Conservation (phyloP, 2,329 filamentous ascomycete species). For the Chrysoporthe cubensis region DNA sequence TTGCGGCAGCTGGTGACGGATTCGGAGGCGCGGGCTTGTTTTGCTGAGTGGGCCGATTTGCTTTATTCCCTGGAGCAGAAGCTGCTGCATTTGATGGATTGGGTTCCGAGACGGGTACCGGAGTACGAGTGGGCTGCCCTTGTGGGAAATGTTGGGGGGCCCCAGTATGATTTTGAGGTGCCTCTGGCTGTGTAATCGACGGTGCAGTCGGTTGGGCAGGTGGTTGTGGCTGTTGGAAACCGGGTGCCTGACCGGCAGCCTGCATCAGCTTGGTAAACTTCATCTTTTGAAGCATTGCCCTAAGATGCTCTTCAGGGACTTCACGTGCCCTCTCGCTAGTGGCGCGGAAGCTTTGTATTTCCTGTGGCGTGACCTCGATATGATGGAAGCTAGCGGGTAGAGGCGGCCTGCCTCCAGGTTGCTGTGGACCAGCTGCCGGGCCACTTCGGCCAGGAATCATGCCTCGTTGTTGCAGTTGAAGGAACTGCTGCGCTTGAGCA, state of each 20-base stretch:
- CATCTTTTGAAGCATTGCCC: conserved; percentile 28
- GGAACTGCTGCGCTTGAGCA: conserved; percentile 47
- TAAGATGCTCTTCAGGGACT: conserved; percentile 33
- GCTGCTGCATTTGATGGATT: conserved; percentile 31
- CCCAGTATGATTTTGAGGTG: conserved; percentile 1
- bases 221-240: conserved; percentile 8
- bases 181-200: conserved; percentile 18
- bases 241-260: conserved; percentile 27
- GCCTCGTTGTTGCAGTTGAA: conserved; percentile 26
- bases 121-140: conserved; percentile 31
- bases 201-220: conserved; percentile 20
- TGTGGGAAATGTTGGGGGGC: conserved; percentile 33
- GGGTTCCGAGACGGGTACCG: conserved; percentile 33
- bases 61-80: conserved; percentile 28
- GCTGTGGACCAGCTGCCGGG: conserved; percentile 23
- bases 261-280: conserved; percentile 28
- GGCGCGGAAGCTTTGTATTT: conserved; percentile 35
- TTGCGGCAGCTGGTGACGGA: conserved; percentile 43
- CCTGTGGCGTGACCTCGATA: conserved; percentile 33
- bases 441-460: conserved; percentile 25
- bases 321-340: conserved; percentile 31
- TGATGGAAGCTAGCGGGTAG: conserved; percentile 33
- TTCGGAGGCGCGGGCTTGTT: conserved; percentile 43
- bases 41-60: conserved; percentile 37
- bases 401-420: conserved; percentile 18